Evolutionary conservation across 2,329 filamentous ascomycete genomes (phyloP).

Genomic region (Leptoxyphium fumago): DNA sequence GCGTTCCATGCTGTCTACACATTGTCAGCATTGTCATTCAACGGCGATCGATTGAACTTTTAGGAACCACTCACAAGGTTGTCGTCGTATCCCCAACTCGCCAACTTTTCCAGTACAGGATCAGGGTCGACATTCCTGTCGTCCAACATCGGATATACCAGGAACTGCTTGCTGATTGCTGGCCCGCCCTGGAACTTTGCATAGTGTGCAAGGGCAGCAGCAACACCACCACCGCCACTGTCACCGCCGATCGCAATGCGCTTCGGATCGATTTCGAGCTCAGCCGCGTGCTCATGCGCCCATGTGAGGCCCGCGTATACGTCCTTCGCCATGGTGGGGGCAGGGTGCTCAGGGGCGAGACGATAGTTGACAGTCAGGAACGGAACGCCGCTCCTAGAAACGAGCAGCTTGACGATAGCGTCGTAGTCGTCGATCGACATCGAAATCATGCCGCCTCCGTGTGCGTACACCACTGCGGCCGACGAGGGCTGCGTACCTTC

Average conservation of each 20-base stretch:
- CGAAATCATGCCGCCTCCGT: slow-evolving; percentile 30
- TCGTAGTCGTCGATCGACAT: slow-evolving; percentile 16
- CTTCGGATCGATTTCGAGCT: slow-evolving; percentile 27
- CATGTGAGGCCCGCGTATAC: slow-evolving; percentile 27
- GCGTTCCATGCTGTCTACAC: slow-evolving; percentile 25
- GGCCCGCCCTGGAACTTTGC: slow-evolving; percentile 15
- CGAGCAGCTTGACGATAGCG: slow-evolving; percentile 12
- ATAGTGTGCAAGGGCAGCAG: slow-evolving; percentile 24
- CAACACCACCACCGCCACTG: slow-evolving; percentile 30
- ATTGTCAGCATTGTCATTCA: neutral
- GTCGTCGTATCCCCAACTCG: slow-evolving; percentile 23
- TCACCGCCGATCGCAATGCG: slow-evolving; percentile 30
- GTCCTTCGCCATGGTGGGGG: slow-evolving; percentile 25
- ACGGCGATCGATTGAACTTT: neutral
- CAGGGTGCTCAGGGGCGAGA: slow-evolving; percentile 27
- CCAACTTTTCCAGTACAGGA: slow-evolving; percentile 20
- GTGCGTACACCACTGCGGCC: slow-evolving; percentile 23
- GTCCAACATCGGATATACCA: slow-evolving; percentile 36
- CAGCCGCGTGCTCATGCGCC: slow-evolving; percentile 22
- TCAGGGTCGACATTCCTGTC: slow-evolving; percentile 24
- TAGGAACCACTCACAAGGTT: slow-evolving; percentile 13
- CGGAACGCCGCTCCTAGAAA: slow-evolving; percentile 17
- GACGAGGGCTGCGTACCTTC: slow-evolving; percentile 3
- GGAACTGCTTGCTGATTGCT: slow-evolving; percentile 26
- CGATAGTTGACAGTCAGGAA: slow-evolving; percentile 29